Conservation (phyloP, 2,329 filamentous ascomycete genomes). For the Xylariaceae sp. region DNA sequence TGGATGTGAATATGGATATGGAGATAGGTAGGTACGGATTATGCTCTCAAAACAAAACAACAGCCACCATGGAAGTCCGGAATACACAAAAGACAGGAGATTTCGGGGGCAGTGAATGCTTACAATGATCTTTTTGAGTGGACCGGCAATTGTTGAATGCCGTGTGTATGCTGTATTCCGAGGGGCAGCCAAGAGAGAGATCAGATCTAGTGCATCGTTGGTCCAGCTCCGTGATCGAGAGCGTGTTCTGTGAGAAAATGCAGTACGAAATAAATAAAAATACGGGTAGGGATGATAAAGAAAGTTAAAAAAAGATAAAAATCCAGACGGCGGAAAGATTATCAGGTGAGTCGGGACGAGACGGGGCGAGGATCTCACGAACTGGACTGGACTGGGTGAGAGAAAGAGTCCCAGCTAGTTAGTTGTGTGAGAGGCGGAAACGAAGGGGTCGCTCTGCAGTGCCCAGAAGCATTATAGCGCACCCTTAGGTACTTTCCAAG, state of each 20-base stretch:
- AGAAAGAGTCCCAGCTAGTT: too few species aligned
- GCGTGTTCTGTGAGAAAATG: background rate
- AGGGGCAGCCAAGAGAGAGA: slow-evolving; percentile 10
- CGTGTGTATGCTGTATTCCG: background rate
- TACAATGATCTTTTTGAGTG: slow-evolving; percentile 6
- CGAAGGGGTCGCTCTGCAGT: background rate
- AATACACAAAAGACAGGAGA: background rate
- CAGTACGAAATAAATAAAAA: background rate
- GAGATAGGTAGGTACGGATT: too few species aligned
- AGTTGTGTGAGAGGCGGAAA: slow-evolving; percentile 1
- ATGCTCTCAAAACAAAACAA: too few species aligned
- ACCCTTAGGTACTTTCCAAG: background rate
- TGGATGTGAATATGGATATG: background rate
- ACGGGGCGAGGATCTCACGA: slow-evolving; percentile 5
- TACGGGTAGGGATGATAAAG: background rate
- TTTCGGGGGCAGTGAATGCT: slow-evolving; percentile 7
- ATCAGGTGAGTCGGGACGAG: slow-evolving; percentile 16
- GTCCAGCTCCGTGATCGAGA: slow-evolving; percentile 15
- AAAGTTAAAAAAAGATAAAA: background rate
- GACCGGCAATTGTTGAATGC: slow-evolving; percentile 5
- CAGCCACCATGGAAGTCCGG: too few species aligned
- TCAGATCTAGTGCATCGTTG: slow-evolving; percentile 7
- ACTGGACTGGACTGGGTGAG: slow-evolving; percentile 1
- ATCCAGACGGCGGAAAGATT: slow-evolving; percentile 11
- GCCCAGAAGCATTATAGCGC: background rate